These are phyloP conservation scores for Diaporthe batatas DNA, from an alignment of 2,329 filamentous ascomycete genomes.

Conservation along the genomic window DNA sequence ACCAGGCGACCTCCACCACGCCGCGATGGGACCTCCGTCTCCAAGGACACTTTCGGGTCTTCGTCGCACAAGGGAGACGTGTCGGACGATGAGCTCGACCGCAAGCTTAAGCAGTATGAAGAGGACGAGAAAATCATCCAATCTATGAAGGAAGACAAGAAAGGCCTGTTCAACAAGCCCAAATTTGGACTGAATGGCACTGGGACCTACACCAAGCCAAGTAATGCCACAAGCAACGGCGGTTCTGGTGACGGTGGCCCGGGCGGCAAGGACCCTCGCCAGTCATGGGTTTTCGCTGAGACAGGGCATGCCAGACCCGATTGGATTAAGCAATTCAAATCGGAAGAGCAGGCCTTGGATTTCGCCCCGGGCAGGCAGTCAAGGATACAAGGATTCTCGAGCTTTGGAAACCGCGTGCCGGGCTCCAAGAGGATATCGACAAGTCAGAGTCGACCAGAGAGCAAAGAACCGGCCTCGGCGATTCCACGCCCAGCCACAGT, in stretches of 20 bases:
- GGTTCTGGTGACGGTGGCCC: constrained; percentile 50
- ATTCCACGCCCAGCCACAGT: constrained; percentile 44
- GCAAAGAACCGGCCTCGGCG: constrained; percentile 42
- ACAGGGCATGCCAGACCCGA: constrained; percentile 35
- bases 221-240: constrained; percentile 45
- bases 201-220: constrained; percentile 51
- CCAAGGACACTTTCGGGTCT: constrained; percentile 40
- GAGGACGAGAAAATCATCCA: constrained; percentile 46
- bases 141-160: constrained; percentile 46
- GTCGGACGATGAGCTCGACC: constrained; percentile 51
- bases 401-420: constrained; percentile 28
- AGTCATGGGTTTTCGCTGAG: constrained; percentile 41
- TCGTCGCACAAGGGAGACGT: constrained; percentile 44
- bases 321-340: constrained; percentile 42
- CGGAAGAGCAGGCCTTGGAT: constrained; percentile 30
- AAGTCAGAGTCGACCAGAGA: neutral
- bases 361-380: constrained; percentile 21
- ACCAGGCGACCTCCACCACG: constrained; percentile 33
- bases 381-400: constrained; percentile 28
- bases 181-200: constrained; percentile 53
- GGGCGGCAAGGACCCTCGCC: constrained; percentile 46
- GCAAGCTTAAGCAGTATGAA: constrained; percentile 49
- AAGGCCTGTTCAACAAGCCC: constrained; percentile 53
- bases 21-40: constrained; percentile 41
- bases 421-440: constrained; percentile 20